These are phyloP conservation scores for Aspergillus phoenicis DNA, from an alignment of 2,329 filamentous ascomycete genomes.

Conservation along the genomic window DNA sequence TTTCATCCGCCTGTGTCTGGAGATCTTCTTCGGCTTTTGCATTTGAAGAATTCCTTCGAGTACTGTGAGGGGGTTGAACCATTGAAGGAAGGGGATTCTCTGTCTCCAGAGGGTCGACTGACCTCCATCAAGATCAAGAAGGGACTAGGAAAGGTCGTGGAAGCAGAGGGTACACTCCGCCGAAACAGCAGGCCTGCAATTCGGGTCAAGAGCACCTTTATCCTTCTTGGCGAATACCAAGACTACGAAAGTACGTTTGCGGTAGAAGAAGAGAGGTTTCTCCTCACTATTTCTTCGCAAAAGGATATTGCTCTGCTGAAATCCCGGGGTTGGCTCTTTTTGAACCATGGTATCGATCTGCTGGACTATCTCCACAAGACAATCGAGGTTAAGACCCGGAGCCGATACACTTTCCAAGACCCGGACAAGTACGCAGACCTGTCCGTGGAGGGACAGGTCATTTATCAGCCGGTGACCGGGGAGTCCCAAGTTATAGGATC, in stretches of 20 bases:
- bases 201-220: background rate
- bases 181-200: background rate
- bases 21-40: background rate
- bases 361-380: too few species aligned
- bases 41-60: background rate
- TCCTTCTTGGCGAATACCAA: background rate
- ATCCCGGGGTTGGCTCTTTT: slow-evolving; percentile 1
- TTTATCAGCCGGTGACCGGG: background rate
- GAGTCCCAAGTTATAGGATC: background rate
- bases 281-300: background rate
- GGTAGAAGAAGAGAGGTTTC: background rate
- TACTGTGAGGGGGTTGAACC: background rate
- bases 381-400: background rate
- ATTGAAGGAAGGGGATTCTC: background rate
- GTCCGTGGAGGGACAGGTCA: background rate
- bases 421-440: background rate
- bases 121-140: background rate
- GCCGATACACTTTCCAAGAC: background rate
- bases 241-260: background rate
- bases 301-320: background rate
- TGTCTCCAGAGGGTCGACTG: background rate
- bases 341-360: background rate
- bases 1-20: too few species aligned
- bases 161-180: background rate
- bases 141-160: background rate